Evolutionary conservation across 2,329 filamentous ascomycete species (phyloP).

Genomic region (Capronia americana): DNA sequence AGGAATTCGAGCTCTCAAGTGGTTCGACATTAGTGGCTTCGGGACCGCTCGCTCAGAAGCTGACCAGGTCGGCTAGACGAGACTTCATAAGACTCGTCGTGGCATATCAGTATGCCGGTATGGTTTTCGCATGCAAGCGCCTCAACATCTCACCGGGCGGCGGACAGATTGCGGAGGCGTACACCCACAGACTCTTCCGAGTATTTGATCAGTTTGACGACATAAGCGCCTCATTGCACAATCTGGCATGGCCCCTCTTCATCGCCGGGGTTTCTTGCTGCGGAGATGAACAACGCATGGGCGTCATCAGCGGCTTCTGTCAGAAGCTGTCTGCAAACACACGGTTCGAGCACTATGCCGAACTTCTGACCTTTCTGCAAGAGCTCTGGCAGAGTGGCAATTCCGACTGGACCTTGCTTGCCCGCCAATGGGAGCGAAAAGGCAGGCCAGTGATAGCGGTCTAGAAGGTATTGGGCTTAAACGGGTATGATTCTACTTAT

Average conservation of each 20-base stretch:
- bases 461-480: neutral
- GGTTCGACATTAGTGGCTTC: neutral
- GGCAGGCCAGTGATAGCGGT: constrained; percentile 6
- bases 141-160: neutral
- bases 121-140: neutral
- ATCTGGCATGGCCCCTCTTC: constrained; percentile 16
- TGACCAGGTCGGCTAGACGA: neutral
- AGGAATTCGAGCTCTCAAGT: neutral
- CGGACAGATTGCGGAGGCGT: neutral
- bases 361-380: constrained; percentile 6
- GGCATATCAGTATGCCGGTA: neutral
- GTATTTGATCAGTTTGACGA: constrained; percentile 13
- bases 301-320: neutral
- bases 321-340: neutral
- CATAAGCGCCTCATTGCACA: constrained; percentile 9
- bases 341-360: constrained; percentile 12
- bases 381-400: constrained; percentile 14
- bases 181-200: constrained; percentile 8
- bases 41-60: neutral
- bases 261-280: constrained; percentile 14
- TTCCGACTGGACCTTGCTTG: constrained; percentile 14
- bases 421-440: constrained; percentile 10
- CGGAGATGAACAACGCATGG: neutral
- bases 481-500: neutral
- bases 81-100: neutral